Evolutionary conservation across 2,329 filamentous ascomycete genomes (phyloP).

Genomic region (Pseudogymnoascus pannorum): DNA sequence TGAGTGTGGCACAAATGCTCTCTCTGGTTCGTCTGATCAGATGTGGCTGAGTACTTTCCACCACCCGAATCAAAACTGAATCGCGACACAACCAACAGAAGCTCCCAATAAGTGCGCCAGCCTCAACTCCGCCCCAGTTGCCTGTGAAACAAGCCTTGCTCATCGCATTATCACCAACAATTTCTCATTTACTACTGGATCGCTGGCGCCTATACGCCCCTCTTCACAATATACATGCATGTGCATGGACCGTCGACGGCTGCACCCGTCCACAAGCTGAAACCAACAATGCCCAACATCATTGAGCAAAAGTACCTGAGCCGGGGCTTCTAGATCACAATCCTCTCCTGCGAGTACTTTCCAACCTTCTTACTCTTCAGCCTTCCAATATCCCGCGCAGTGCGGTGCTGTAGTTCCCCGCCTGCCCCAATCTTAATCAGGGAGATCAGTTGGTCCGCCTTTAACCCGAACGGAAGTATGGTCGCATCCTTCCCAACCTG

Average conservation of each 20-base stretch:
- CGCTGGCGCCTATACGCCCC: conserved; percentile 4
- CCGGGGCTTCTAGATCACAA: conserved; percentile 47
- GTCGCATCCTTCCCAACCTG: conserved; percentile 35
- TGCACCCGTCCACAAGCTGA: not conserved
- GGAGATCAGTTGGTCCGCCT: conserved; percentile 45
- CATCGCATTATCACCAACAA: not conserved
- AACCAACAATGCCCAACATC: conserved; percentile 9
- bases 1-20: not conserved
- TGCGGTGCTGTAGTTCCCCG: conserved; percentile 64
- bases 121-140: not conserved
- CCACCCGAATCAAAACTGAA: not conserved
- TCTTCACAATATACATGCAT: conserved; percentile 5
- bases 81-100: not conserved
- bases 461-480: conserved; percentile 67
- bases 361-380: conserved; percentile 73
- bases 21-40: conserved; percentile 3
- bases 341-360: conserved; percentile 75
- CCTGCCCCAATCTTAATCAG: conserved; percentile 55
- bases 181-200: conserved; percentile 8
- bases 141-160: not conserved
- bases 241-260: not conserved
- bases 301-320: not conserved
- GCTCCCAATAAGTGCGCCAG: not conserved
- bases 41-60: not conserved
- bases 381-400: conserved; percentile 65